phyloP scores from a whole-genome alignment of 345 rosid species.

The Sisymbrium altissimum region DNA sequence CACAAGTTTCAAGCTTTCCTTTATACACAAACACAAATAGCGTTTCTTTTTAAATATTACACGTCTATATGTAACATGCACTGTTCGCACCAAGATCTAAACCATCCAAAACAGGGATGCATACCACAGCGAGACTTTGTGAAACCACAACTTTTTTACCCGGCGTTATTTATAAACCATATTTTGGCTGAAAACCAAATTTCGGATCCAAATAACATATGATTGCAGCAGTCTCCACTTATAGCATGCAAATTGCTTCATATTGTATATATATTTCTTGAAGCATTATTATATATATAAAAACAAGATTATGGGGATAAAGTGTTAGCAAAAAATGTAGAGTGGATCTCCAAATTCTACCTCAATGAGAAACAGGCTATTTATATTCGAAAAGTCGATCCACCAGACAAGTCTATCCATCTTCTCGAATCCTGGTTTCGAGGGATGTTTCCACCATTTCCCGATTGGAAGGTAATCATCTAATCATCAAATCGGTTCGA shows the following conservation, averaged over 20 bases:
- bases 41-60: neutral
- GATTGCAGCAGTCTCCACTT: neutral
- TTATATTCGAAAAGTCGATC: too few relatives aligned
- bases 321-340: neutral
- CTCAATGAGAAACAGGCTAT: neutral
- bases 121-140: neutral
- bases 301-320: neutral
- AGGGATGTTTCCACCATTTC: too few relatives aligned
- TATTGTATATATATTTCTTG: neutral
- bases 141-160: neutral
- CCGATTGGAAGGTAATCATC: too few relatives aligned
- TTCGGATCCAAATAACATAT: neutral
- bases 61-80: neutral
- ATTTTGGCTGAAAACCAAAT: neutral
- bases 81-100: neutral
- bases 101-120: neutral
- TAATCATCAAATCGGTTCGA: neutral
- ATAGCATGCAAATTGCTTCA: neutral
- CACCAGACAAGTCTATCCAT: too few relatives aligned
- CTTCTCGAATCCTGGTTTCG: too few relatives aligned
- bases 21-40: neutral
- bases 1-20: neutral
- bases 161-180: neutral
- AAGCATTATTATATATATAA: neutral
- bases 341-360: neutral